Base-by-base conservation (phyloP, 2,329 filamentous ascomycete species). In the Trichophyton mentagrophytes region DNA sequence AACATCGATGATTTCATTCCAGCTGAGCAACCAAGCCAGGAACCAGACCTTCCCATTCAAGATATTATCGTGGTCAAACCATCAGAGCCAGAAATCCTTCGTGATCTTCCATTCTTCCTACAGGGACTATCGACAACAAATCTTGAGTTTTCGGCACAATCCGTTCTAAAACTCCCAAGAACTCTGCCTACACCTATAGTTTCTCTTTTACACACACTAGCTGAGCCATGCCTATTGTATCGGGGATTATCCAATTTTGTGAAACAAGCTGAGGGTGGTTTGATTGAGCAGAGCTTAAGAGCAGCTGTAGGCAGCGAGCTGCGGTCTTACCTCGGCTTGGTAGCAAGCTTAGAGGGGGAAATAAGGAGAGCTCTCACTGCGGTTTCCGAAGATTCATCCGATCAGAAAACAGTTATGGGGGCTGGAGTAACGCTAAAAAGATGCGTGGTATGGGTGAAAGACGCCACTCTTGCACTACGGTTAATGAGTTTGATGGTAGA, bases 371-470 rank as follows among this genome's bases (percentile, higher is more conserved):
- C 91, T 0, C 76, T 97, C 57, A 81, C 86, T 3, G 83, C 86
- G 6, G 76, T 93, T n/a, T 84, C 70, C 64, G 84, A 87, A 58
- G 77, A 78, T 1, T 42, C 62, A 1, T 46, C 44, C 38, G 68
- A 70, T 44, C 80, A 85, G 55, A 82, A 83, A 51, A 86, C 87
- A 1, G 84, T 95, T 59, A 87, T 89, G 4, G 93, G 91, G 67
- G 86, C 89, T 0, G 90, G 91, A 1, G 92, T 99, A 13, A 99
- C 93, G 0, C 77, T 99, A 58, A 97, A 97, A 73, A 82, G 93
- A 70, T 97, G 92, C 68, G 88, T 99, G 2, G 88, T 99, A 25
- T 99, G 95, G 95, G 97, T 91, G 7, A 84, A 92, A 66, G 95
- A 99, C 73, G 90, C 93, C 5, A 99, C 93, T 0, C 95, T 97